Conservation (phyloP, 2,329 filamentous ascomycete genomes). For the Moelleriella libera region DNA sequence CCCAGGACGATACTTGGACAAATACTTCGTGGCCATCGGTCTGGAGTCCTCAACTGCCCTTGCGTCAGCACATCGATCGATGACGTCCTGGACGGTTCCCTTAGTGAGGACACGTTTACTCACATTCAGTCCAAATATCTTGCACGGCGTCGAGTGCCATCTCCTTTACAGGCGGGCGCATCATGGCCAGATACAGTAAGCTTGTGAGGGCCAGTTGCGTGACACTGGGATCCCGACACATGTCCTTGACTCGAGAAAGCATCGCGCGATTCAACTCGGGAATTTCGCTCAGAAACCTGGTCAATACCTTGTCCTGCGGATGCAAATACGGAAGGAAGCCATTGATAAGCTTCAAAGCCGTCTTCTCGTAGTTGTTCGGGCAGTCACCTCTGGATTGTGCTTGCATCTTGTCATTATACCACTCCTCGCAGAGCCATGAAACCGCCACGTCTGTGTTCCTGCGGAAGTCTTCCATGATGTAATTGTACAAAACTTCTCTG, state of each 20-base stretch:
- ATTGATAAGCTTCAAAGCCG: slow-evolving; percentile 70
- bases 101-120: slow-evolving; percentile 15
- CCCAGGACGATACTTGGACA: slow-evolving; percentile 44
- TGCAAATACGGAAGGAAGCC: slow-evolving; percentile 87
- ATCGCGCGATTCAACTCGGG: slow-evolving; percentile 63
- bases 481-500: slow-evolving; percentile 67
- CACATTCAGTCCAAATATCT: slow-evolving; percentile 53
- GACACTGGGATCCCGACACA: slow-evolving; percentile 53
- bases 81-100: background rate
- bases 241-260: slow-evolving; percentile 54
- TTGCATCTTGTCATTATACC: slow-evolving; percentile 70
- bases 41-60: slow-evolving; percentile 44
- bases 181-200: slow-evolving; percentile 52
- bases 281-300: slow-evolving; percentile 83
- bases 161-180: slow-evolving; percentile 50
- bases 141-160: slow-evolving; percentile 51
- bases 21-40: slow-evolving; percentile 46
- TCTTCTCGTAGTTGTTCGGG: slow-evolving; percentile 61
- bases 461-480: slow-evolving; percentile 85
- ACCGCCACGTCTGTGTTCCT: slow-evolving; percentile 81
- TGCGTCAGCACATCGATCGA: background rate
- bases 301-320: slow-evolving; percentile 75
- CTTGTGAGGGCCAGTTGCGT: slow-evolving; percentile 50
- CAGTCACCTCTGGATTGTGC: slow-evolving; percentile 29
- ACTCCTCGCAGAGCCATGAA: slow-evolving; percentile 92